phyloP scores from a whole-genome alignment of 2,329 filamentous ascomycete species.

The Trichoderma koningii region DNA sequence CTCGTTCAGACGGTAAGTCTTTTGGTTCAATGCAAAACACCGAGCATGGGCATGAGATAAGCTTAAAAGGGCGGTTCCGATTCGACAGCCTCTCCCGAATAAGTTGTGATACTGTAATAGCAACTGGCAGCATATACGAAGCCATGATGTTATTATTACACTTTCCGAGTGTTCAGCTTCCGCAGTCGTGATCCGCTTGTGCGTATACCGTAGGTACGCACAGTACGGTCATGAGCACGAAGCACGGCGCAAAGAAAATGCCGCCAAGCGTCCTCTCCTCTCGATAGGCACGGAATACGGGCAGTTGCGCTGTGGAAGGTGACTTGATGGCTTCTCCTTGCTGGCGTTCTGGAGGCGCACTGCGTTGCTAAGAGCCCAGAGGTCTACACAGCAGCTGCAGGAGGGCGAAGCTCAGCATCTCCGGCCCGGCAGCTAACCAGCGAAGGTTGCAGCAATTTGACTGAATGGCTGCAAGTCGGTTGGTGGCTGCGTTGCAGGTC shows the following conservation, averaged over 20 bases:
- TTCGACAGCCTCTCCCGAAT: background rate
- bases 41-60: background rate
- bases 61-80: background rate
- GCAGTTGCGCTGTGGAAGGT: conserved; percentile 1
- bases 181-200: background rate
- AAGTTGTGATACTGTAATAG: background rate
- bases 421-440: background rate
- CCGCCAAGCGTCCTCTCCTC: background rate
- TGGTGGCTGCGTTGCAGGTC: conserved; percentile 11
- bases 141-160: conserved; percentile 18
- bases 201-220: background rate
- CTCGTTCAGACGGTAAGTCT: background rate
- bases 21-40: background rate
- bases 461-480: conserved; percentile 17
- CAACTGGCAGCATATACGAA: conserved; percentile 1
- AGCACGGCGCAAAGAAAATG: background rate
- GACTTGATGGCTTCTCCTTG: background rate
- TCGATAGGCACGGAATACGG: conserved; percentile 3
- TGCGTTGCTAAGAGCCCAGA: background rate
- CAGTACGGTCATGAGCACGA: background rate
- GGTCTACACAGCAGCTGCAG: background rate
- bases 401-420: background rate
- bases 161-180: background rate
- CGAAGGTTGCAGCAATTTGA: background rate
- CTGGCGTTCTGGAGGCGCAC: background rate